phyloP scores from a whole-genome alignment of 108 stramenopile species.

The Parmales sp. region DNA sequence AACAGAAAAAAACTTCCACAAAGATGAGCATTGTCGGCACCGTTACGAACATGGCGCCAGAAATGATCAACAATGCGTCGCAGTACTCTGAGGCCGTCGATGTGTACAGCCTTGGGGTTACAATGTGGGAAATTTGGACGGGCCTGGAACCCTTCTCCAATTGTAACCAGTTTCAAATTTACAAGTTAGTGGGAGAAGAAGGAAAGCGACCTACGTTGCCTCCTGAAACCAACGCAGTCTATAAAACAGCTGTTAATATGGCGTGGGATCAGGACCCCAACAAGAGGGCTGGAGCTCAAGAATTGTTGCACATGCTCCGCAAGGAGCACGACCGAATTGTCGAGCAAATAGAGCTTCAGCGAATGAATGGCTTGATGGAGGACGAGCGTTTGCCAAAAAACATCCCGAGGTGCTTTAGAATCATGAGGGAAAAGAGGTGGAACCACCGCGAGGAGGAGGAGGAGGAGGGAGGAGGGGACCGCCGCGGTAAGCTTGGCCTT shows the following conservation, averaged over 20 bases:
- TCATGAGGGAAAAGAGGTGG: too few species aligned
- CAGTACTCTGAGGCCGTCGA: constrained; percentile 20
- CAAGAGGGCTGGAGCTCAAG: not conserved
- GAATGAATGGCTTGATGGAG: too few species aligned
- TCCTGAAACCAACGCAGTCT: not conserved
- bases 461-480: too few species aligned
- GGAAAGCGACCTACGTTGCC: not conserved
- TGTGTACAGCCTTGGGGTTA: constrained; percentile 17
- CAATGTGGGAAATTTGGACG: constrained; percentile 3
- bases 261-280: not conserved
- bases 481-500: too few species aligned
- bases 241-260: not conserved
- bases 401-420: too few species aligned
- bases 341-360: too few species aligned
- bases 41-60: constrained; percentile 22
- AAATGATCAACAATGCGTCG: constrained; percentile 9
- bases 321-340: constrained; percentile 10
- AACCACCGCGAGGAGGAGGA: too few species aligned
- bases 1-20: too few species aligned
- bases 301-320: not conserved
- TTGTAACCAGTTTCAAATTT: constrained; percentile 7
- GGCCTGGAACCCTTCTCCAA: not conserved
- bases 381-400: too few species aligned
- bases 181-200: constrained; percentile 2
- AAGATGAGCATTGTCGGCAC: constrained; percentile 25